Evolutionary conservation across 1,284 basidiomycete species (phyloP), one percentile per base, ranked within the genome.

Genomic region (Jaminaea rosea): DNA sequence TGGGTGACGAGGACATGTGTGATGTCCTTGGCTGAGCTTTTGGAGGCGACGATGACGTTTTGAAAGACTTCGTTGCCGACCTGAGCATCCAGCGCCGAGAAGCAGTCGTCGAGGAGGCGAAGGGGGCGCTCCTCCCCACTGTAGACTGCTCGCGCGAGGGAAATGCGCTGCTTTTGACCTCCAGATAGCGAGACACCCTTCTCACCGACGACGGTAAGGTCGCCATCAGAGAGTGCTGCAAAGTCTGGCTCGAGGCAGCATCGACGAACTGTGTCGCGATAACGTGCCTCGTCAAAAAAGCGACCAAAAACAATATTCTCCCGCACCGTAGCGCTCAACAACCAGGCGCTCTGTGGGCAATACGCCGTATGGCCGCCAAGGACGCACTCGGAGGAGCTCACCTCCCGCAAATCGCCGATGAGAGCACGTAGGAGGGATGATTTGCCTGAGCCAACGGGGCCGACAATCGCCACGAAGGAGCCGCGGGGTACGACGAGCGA

Each of bases 141-240:
- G 76, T 93, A 94, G 53, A 92, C 83, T 0, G 87, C 84, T 49
- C 90, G 83, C 39, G 85, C 87, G 50, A 90, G 84, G 63, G 84
- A 84, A 63, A 80, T 76, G 4, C 86, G 80, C 66, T 86, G 84
- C 63, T 85, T 85, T 72, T 88, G 86, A 2, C 87, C 87, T 7
- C 89, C 87, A 36, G 84, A 86, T 8, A 88, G 79, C 13, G 83
- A 84, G 47, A 89, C 59, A 41, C 77, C 83, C 76, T 84, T 87
- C 75, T 91, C 88, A n/a, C 89, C 89, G 46, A 93, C 90, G 72
- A 90, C 87, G 0, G 90, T 93, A 57, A 85, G 69, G 67, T 94
- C 88, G 3, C 87, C 87, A 55, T 86, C 36, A n/a, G 23, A 10
- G 17, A 89, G 77, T 24, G 85, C 77, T 50, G 83, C 80, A n/a